These are phyloP conservation scores for Apiospora kogelbergensis DNA, from an alignment of 2,329 filamentous ascomycete species.

Conservation along the genomic window DNA sequence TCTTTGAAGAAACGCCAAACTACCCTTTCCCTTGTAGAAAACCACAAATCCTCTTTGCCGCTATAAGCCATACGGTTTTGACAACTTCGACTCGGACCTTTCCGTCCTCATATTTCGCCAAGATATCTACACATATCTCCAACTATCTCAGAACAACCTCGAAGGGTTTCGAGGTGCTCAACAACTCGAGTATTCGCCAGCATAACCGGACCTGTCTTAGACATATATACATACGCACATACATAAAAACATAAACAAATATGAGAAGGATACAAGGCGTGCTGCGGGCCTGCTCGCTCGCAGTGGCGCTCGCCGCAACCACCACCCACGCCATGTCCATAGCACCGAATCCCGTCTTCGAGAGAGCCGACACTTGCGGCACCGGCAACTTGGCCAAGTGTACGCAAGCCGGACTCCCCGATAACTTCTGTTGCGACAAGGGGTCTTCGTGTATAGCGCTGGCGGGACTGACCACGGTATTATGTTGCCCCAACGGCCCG, in stretches of 20 bases:
- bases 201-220: not conserved
- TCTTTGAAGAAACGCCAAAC: conserved; percentile 4
- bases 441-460: conserved; percentile 57
- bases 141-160: not conserved
- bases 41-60: not conserved
- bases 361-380: conserved; percentile 51
- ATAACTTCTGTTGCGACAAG: conserved; percentile 65
- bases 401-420: conserved; percentile 51
- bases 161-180: not conserved
- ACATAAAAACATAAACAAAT: conserved; percentile 7
- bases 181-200: not conserved
- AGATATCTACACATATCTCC: not conserved
- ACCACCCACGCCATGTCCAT: conserved; percentile 34
- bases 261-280: conserved; percentile 32
- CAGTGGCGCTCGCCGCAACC: conserved; percentile 30
- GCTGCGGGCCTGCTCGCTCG: conserved; percentile 37
- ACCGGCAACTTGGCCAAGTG: conserved; percentile 50
- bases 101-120: not conserved
- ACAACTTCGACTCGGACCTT: not conserved
- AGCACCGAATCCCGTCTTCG: conserved; percentile 37
- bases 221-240: not conserved
- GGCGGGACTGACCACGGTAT: conserved; percentile 62
- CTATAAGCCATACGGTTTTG: not conserved
- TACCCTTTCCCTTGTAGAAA: conserved; percentile 2
- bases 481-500: conserved; percentile 65